phyloP scores from a whole-genome alignment of 139 green algal genomes.

The Chlorella sorokiniana region DNA sequence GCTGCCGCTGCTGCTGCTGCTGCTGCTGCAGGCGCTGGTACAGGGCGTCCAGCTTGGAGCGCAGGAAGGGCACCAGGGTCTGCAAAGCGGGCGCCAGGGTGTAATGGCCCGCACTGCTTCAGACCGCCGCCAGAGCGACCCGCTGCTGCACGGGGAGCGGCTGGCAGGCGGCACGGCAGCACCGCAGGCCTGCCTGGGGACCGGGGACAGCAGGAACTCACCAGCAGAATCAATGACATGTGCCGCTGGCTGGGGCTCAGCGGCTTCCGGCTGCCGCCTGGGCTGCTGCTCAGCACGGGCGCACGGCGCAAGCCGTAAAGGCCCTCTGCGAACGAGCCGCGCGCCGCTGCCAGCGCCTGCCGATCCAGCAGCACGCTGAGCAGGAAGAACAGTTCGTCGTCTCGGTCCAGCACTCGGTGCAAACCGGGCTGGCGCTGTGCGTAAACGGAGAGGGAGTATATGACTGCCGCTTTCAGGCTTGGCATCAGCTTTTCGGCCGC shows the following conservation, averaged over 20 bases:
- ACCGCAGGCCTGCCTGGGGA: too few relatives aligned
- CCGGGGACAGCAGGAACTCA: slow-evolving; percentile 15
- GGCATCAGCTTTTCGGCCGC: slow-evolving; percentile 82
- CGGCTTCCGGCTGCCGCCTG: neutral
- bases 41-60: slow-evolving; percentile 63
- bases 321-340: slow-evolving; percentile 80
- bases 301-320: slow-evolving; percentile 76
- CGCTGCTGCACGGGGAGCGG: too few relatives aligned
- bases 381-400: slow-evolving; percentile 81
- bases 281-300: neutral
- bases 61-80: slow-evolving; percentile 77
- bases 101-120: neutral
- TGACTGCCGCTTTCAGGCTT: slow-evolving; percentile 68
- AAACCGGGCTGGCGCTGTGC: slow-evolving; percentile 56
- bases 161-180: too few relatives aligned
- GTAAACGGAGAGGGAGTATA: slow-evolving; percentile 78
- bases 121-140: too few relatives aligned
- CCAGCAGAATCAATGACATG: slow-evolving; percentile 47
- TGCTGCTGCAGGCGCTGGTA: slow-evolving; percentile 41
- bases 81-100: slow-evolving; percentile 19
- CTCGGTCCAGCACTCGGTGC: slow-evolving; percentile 66
- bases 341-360: slow-evolving; percentile 51
- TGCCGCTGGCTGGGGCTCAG: slow-evolving; percentile 19
- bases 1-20: neutral
- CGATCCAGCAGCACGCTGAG: slow-evolving; percentile 69